phyloP scores from a whole-genome alignment of 1,284 basidiomycete species.

The Xerocomus nothofagi region DNA sequence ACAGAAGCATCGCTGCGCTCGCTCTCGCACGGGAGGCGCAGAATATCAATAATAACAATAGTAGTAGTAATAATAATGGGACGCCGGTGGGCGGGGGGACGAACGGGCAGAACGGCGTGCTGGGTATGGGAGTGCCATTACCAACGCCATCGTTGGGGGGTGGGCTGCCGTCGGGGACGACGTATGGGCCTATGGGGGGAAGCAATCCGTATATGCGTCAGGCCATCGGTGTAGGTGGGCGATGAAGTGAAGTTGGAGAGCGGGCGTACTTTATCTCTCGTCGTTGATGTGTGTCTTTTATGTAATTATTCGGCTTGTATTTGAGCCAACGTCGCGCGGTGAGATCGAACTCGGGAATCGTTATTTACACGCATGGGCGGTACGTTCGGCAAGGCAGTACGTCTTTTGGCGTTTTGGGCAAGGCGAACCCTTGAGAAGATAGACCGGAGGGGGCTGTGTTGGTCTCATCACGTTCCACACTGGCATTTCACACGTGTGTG shows the following conservation, averaged over 20 bases:
- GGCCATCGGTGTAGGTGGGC: slow-evolving; percentile 59
- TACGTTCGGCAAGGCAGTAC: too few relatives aligned
- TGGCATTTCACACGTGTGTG: too few relatives aligned
- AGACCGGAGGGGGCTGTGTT: too few relatives aligned
- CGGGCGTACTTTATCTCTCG: too few relatives aligned
- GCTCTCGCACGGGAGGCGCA: slow-evolving; percentile 48
- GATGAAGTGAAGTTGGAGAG: slow-evolving; percentile 37
- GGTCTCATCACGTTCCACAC: too few relatives aligned
- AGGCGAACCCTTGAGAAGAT: too few relatives aligned
- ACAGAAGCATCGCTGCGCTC: slow-evolving; percentile 47
- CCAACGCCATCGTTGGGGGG: slow-evolving; percentile 34
- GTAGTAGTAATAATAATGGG: slow-evolving; percentile 38
- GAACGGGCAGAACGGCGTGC: slow-evolving; percentile 32
- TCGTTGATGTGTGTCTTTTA: slow-evolving; percentile 21
- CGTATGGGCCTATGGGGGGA: slow-evolving; percentile 58
- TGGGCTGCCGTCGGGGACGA: slow-evolving; percentile 45
- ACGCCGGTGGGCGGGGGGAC: slow-evolving; percentile 46
- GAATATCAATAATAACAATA: slow-evolving; percentile 26
- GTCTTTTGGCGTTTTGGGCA: too few relatives aligned
- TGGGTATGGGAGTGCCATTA: slow-evolving; percentile 41
- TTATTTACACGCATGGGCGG: too few relatives aligned
- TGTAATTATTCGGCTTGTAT: slow-evolving; percentile 25
- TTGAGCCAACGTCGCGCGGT: too few relatives aligned
- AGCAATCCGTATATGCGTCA: slow-evolving; percentile 66
- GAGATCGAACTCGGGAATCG: too few relatives aligned